phyloP scores from a whole-genome alignment of 2,329 filamentous ascomycete species.

The Ilyonectria mors-panacis region DNA sequence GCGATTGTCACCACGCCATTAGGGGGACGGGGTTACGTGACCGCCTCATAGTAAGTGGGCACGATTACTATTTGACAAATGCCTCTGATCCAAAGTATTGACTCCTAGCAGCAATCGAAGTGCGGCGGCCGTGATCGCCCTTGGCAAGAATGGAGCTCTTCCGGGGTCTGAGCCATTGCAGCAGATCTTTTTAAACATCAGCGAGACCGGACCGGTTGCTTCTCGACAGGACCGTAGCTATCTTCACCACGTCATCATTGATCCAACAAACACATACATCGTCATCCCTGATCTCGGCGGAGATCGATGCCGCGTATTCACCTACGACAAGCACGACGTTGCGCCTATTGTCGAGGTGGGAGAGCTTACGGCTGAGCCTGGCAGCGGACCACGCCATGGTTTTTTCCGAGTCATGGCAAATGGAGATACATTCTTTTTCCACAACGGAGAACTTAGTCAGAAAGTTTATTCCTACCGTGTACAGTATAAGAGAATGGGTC shows the following conservation, averaged over 20 bases:
- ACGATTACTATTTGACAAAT: no score
- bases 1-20: slow-evolving; percentile 29
- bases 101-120: slow-evolving; percentile 31
- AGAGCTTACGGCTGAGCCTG: slow-evolving; percentile 28
- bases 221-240: slow-evolving; percentile 43
- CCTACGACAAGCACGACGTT: slow-evolving; percentile 39
- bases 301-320: slow-evolving; percentile 38
- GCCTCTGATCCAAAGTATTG: background rate
- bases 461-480: slow-evolving; percentile 46
- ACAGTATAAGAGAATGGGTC: slow-evolving; percentile 28
- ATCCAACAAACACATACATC: slow-evolving; percentile 42
- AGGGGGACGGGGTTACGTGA: slow-evolving; percentile 39
- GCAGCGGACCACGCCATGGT: slow-evolving; percentile 41
- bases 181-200: slow-evolving; percentile 36
- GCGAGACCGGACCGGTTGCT: slow-evolving; percentile 35
- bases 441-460: slow-evolving; percentile 43
- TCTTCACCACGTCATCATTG: slow-evolving; percentile 43
- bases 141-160: slow-evolving; percentile 36
- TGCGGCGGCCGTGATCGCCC: slow-evolving; percentile 27
- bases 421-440: slow-evolving; percentile 44
- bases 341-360: slow-evolving; percentile 40
- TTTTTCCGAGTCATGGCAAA: slow-evolving; percentile 40
- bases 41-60: slow-evolving; percentile 42
- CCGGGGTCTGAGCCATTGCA: slow-evolving; percentile 37
- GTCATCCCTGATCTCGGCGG: slow-evolving; percentile 43